These are phyloP conservation scores for Lyophyllum shimeji DNA, from an alignment of 768 basidiomycete species.

Conservation along the genomic window DNA sequence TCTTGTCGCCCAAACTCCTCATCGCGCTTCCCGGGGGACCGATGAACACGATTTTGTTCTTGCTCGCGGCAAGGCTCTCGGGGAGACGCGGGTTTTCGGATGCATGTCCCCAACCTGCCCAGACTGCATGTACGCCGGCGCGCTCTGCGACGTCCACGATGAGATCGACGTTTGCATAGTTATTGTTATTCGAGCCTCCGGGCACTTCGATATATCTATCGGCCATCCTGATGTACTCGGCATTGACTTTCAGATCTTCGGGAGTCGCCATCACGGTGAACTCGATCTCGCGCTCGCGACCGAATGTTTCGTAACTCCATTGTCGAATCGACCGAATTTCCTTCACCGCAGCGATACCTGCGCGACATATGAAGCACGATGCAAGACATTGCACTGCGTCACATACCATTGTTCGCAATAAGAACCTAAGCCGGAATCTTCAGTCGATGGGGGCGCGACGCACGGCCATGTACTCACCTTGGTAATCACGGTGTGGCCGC, in stretches of 20 bases:
- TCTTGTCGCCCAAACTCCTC: slow-evolving; percentile 99
- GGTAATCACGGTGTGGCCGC: slow-evolving; percentile 98
- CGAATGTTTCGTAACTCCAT: slow-evolving; percentile 99
- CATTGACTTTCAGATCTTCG: slow-evolving; percentile 97
- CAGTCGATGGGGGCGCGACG: slow-evolving; percentile 6
- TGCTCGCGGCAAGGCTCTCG: slow-evolving; percentile 87
- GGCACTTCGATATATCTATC: slow-evolving; percentile 99
- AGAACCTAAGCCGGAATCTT: slow-evolving; percentile 63
- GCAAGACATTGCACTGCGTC: not conserved
- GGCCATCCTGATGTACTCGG: slow-evolving; percentile 99
- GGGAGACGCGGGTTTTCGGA: slow-evolving; percentile 98
- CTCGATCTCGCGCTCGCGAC: slow-evolving; percentile 92
- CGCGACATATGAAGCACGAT: slow-evolving; percentile 12
- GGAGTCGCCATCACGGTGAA: slow-evolving; percentile 99
- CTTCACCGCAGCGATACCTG: slow-evolving; percentile 98
- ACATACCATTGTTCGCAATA: slow-evolving; percentile 94
- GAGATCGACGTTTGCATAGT: slow-evolving; percentile 99
- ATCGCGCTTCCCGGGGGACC: slow-evolving; percentile 98
- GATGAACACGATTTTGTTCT: slow-evolving; percentile 98
- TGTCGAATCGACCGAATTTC: slow-evolving; percentile 98
- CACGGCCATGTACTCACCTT: slow-evolving; percentile 60
- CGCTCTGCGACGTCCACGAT: slow-evolving; percentile 98
- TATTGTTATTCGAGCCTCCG: slow-evolving; percentile 98
- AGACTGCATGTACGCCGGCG: slow-evolving; percentile 96
- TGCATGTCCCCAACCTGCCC: slow-evolving; percentile 99